phyloP scores from a whole-genome alignment of 495 filamentous ascomycete species.

The Podospora bellae-mahoneyi region DNA sequence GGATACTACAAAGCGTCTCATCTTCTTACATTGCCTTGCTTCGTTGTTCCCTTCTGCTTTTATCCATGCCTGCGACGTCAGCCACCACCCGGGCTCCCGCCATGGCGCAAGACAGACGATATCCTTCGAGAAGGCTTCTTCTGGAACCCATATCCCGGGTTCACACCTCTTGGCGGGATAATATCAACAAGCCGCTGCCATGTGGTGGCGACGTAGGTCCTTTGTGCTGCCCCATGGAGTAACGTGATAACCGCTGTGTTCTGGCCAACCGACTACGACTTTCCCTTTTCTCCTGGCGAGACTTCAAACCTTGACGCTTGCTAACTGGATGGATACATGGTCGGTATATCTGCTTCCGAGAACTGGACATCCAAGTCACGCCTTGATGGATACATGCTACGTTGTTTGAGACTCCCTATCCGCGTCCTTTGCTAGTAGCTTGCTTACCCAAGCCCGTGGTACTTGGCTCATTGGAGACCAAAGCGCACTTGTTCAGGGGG shows the following conservation, averaged over 20 bases:
- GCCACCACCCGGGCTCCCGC: background rate
- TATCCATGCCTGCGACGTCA: background rate
- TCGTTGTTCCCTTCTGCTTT: slow-evolving; percentile 1
- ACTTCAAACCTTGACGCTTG: background rate
- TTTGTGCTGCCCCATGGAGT: background rate
- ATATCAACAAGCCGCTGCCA: slow-evolving; percentile 21
- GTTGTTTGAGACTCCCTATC: background rate
- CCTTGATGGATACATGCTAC: background rate
- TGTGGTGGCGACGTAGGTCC: slow-evolving; percentile 11
- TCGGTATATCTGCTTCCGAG: slow-evolving; percentile 3
- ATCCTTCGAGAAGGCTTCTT: slow-evolving; percentile 17
- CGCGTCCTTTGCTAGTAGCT: background rate
- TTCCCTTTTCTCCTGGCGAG: background rate
- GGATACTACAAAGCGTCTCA: background rate
- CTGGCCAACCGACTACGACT: slow-evolving; percentile 1
- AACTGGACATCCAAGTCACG: background rate
- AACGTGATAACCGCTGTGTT: background rate
- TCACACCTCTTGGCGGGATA: slow-evolving; percentile 26
- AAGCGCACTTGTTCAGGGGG: background rate
- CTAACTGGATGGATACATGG: background rate
- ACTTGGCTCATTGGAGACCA: background rate
- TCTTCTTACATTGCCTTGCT: slow-evolving; percentile 4
- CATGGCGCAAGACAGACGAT: slow-evolving; percentile 6
- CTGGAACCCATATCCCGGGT: slow-evolving; percentile 29
- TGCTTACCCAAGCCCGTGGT: background rate